Evolutionary conservation across 1,284 basidiomycete genomes (phyloP), one percentile per base, ranked within the genome.

Genomic region (Heterobasidion irregulare): DNA sequence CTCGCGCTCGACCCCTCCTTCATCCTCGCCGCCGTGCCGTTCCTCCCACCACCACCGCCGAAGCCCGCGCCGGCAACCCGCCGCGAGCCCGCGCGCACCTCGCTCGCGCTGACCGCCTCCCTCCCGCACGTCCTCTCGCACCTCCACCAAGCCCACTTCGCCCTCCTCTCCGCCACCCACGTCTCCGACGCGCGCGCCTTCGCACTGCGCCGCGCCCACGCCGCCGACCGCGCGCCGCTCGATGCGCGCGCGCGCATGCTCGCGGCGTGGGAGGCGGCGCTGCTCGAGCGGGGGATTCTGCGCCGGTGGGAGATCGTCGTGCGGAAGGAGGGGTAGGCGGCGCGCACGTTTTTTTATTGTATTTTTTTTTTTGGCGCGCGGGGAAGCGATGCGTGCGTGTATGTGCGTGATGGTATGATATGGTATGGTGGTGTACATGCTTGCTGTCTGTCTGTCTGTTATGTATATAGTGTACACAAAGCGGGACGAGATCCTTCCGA

Each of bases 211-310:
- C 12, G 38, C n/a, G 38, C n/a, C 38, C 12, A 41, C 8, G 38
- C 10, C 12, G 38, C 38, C 26, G 26, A 4, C 5, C n/a, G 10
- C 38, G 10, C 10, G 10, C 12, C 38, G 38, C 10, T 0, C 12
- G 18, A 4, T 44, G 38, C 16, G 26, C 32, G n/a, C 51, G 52
- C n/a, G 13, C 35, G 41, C 45, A 6, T 12, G 53, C 53, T 35
- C 18, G 50, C 38, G 4, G 8, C 12, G 48, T 58, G 57, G 56
- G 56, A 57, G 48, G 53, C 53, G 7, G 56, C 56, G 19, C 36
- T 57, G 18, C 35, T 57, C 15, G 46, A 57, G 19, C 50, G 32
- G n/a, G 51, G 57, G 9, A 12, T 56, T 50, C 19, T 57, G 51
- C 19, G 33, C 32, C 46, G 53, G 34, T 54, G 57, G 57, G 47